phyloP scores from a whole-genome alignment of 441 rosid genomes.

The Gossypium aridum region DNA sequence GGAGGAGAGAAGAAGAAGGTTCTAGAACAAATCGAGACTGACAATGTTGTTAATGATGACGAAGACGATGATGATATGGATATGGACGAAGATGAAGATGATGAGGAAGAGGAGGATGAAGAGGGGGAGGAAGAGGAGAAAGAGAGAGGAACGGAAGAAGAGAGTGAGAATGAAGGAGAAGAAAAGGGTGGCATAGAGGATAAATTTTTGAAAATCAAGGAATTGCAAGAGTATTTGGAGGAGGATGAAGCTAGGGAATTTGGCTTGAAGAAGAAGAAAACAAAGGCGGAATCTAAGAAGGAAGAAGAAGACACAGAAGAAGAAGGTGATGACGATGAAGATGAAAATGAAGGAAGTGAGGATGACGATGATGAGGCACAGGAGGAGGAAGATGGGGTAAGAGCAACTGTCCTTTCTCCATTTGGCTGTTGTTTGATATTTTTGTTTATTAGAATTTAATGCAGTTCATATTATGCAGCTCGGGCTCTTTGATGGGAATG shows the following conservation, averaged over 20 bases:
- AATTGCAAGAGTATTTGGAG: slow-evolving; percentile 62
- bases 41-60: slow-evolving; percentile 7
- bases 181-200: slow-evolving; percentile 59
- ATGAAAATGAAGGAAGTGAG: slow-evolving; percentile 19
- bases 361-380: slow-evolving; percentile 29
- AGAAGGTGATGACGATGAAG: slow-evolving; percentile 20
- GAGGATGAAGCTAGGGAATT: slow-evolving; percentile 75
- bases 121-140: slow-evolving; percentile 11
- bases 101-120: slow-evolving; percentile 16
- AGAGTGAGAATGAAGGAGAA: slow-evolving; percentile 21
- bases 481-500: slow-evolving; percentile 32
- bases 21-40: not conserved
- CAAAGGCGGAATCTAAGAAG: slow-evolving; percentile 13
- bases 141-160: slow-evolving; percentile 19
- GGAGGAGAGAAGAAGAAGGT: slow-evolving; percentile 18
- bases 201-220: slow-evolving; percentile 69
- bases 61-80: slow-evolving; percentile 16
- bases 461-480: slow-evolving; percentile 40
- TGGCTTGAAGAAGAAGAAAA: slow-evolving; percentile 38
- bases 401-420: not conserved
- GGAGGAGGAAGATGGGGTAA: slow-evolving; percentile 35
- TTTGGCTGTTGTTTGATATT: not conserved
- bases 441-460: not conserved
- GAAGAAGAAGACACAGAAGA: slow-evolving; percentile 29
- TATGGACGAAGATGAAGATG: slow-evolving; percentile 15